These are phyloP conservation scores for Elsinoe ampelina DNA, from an alignment of 2,329 filamentous ascomycete genomes.

Conservation along the genomic window DNA sequence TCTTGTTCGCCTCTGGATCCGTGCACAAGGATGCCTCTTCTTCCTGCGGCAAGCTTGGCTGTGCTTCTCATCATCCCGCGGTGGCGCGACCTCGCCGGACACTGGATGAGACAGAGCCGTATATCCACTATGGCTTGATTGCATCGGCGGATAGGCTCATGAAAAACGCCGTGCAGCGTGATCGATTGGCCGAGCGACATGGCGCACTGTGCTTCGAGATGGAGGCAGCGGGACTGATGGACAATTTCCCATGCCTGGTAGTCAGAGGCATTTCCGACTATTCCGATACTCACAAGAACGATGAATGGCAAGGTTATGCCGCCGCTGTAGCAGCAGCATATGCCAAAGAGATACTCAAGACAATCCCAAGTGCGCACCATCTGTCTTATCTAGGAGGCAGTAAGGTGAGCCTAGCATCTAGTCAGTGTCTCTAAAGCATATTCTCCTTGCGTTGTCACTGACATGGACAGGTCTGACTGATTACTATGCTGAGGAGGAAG, in stretches of 20 bases:
- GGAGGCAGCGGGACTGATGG: slow-evolving; percentile 22
- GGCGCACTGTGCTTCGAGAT: slow-evolving; percentile 22
- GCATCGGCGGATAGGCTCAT: slow-evolving; percentile 15
- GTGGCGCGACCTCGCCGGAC: background rate
- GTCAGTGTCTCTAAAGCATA: no score
- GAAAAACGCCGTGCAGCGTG: slow-evolving; percentile 10
- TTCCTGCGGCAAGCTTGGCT: background rate
- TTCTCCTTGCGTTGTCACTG: no score
- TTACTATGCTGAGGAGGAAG: no score
- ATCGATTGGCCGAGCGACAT: background rate
- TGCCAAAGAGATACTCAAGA: slow-evolving; percentile 18
- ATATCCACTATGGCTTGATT: slow-evolving; percentile 11
- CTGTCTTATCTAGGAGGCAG: background rate
- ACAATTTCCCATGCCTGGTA: slow-evolving; percentile 20
- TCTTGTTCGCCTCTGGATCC: background rate
- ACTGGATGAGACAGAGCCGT: background rate
- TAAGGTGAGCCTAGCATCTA: background rate
- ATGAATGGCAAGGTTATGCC: slow-evolving; percentile 21
- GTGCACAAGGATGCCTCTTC: background rate
- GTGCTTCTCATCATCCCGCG: background rate
- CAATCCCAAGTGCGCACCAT: background rate
- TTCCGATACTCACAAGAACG: slow-evolving; percentile 21
- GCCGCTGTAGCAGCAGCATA: slow-evolving; percentile 19
- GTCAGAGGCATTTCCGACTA: slow-evolving; percentile 22
- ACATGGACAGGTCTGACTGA: no score